Conservation (phyloP, 768 basidiomycete species). For the Podaxis sp. region DNA sequence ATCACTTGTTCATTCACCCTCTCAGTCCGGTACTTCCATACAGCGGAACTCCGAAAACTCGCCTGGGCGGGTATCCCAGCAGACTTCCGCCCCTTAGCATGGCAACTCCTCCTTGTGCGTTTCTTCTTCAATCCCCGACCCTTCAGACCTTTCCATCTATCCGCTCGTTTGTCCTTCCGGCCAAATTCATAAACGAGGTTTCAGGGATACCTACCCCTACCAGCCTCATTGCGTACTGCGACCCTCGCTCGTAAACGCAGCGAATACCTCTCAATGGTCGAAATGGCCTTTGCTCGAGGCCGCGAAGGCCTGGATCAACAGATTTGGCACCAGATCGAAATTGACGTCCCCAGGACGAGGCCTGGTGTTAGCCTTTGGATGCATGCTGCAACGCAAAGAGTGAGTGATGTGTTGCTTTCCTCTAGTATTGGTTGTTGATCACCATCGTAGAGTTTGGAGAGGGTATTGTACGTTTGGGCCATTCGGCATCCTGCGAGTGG, state of each 20-base stretch:
- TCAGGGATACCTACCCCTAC: constrained; percentile 91
- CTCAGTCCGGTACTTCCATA: constrained; percentile 26
- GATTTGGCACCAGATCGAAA: constrained; percentile 99
- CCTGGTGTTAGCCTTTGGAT: constrained; percentile 93
- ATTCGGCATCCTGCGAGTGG: constrained; percentile 98
- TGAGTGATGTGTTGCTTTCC: constrained; percentile 33
- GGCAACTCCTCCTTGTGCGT: constrained; percentile 91
- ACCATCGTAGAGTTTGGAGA: constrained; percentile 74
- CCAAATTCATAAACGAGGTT: constrained; percentile 12
- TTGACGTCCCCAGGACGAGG: constrained; percentile 94
- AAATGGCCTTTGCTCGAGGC: constrained; percentile 86
- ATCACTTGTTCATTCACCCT: not conserved
- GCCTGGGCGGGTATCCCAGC: constrained; percentile 93
- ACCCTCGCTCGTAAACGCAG: constrained; percentile 88
- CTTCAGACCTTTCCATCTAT: not conserved
- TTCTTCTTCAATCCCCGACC: not conserved
- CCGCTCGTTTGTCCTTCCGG: not conserved
- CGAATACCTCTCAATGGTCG: constrained; percentile 89
- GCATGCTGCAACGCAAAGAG: constrained; percentile 85
- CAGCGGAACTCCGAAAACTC: constrained; percentile 80
- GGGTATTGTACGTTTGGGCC: constrained; percentile 98
- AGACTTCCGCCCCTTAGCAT: constrained; percentile 86
- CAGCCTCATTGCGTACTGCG: constrained; percentile 67
- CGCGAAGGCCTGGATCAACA: constrained; percentile 87
- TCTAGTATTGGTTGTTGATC: constrained; percentile 19